Evolutionary conservation across 2,329 filamentous ascomycete genomes (phyloP).

Genomic region (Talaromyces pinophilus): DNA sequence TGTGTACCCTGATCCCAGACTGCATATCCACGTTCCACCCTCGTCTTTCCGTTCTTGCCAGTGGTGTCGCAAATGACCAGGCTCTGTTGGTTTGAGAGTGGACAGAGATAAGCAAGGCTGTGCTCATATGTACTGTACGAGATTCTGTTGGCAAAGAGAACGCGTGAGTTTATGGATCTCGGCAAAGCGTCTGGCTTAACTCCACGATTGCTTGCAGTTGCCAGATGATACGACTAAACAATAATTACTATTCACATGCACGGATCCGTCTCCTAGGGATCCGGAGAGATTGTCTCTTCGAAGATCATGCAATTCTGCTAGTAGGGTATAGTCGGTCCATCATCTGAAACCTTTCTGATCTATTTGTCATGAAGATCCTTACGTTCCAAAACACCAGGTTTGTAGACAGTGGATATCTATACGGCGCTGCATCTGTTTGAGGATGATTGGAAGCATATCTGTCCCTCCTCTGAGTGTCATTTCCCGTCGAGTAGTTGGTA

Average conservation of each 20-base stretch:
- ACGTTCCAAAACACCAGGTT: not conserved
- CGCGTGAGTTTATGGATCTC: not conserved
- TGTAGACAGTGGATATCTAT: not conserved
- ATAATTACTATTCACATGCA: not conserved
- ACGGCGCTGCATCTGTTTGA: not conserved
- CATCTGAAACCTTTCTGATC: not conserved
- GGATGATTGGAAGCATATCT: not conserved
- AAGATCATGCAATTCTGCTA: not conserved
- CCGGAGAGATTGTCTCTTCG: not conserved
- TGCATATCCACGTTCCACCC: conserved; percentile 2
- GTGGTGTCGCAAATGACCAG: not conserved
- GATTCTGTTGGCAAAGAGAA: not conserved
- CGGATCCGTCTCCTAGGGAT: not conserved
- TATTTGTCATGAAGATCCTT: not conserved
- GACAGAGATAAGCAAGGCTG: not conserved
- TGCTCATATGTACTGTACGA: too few species aligned
- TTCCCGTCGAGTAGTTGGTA: not conserved
- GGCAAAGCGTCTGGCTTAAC: not conserved
- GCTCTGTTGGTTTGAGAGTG: conserved; percentile 1
- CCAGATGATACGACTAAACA: not conserved
- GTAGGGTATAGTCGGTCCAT: not conserved
- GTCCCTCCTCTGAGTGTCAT: not conserved
- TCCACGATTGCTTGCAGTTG: not conserved
- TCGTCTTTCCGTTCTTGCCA: not conserved
- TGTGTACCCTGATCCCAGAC: conserved; percentile 5